phyloP scores from a whole-genome alignment of 2,329 filamentous ascomycete genomes.

The Alternaria gaisen region DNA sequence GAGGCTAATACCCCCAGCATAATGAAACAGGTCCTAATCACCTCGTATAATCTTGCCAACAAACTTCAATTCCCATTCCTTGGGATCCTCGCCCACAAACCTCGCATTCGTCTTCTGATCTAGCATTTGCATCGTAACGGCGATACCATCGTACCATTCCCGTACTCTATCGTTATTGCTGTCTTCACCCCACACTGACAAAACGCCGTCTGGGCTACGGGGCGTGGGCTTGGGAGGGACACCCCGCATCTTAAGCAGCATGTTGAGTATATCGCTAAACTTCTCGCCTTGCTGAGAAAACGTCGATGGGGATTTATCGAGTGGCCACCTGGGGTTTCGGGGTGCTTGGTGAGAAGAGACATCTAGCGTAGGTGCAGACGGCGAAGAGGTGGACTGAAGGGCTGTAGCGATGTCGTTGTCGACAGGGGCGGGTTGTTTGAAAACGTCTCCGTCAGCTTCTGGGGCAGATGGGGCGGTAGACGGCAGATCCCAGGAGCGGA shows the following conservation, averaged over 20 bases:
- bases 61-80: conserved; percentile 51
- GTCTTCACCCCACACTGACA: conserved; percentile 47
- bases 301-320: conserved; percentile 61
- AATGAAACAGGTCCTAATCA: conserved; percentile 18
- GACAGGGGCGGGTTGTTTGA: conserved; percentile 9
- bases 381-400: conserved; percentile 28
- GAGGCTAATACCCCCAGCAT: background rate
- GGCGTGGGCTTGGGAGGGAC: conserved; percentile 54
- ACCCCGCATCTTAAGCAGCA: conserved; percentile 66
- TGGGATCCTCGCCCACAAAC: conserved; percentile 42
- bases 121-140: conserved; percentile 36
- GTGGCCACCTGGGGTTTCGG: conserved; percentile 58
- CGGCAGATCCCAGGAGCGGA: conserved; percentile 59
- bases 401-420: conserved; percentile 36
- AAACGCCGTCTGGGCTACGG: conserved; percentile 43
- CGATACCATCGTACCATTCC: conserved; percentile 50
- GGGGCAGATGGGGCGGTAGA: conserved; percentile 1
- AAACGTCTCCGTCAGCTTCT: conserved; percentile 3
- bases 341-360: conserved; percentile 13
- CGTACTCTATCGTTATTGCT: conserved; percentile 38
- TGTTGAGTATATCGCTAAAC: conserved; percentile 66
- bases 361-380: conserved; percentile 10
- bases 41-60: conserved; percentile 48
- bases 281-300: conserved; percentile 65
- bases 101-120: conserved; percentile 40